phyloP scores from a whole-genome alignment of 1,284 basidiomycete genomes.

The Trichosporon faecale region DNA sequence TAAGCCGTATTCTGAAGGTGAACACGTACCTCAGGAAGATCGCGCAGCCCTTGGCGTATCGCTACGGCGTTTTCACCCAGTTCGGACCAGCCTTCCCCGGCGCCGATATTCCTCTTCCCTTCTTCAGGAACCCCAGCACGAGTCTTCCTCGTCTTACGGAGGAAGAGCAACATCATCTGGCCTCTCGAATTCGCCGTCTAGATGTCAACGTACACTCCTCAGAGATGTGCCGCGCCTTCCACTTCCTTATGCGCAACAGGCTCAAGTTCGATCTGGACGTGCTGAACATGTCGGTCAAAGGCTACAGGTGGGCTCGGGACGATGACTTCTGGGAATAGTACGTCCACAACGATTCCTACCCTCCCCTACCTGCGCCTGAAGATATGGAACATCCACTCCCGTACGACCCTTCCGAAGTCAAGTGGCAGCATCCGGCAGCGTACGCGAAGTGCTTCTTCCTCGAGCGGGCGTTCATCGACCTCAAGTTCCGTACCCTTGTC shows the following conservation, averaged over 20 bases:
- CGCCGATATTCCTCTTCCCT: too few relatives aligned
- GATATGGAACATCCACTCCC: neutral
- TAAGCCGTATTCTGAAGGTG: neutral
- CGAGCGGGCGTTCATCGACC: neutral
- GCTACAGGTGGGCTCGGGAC: neutral
- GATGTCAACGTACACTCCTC: neutral
- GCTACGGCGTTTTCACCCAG: neutral
- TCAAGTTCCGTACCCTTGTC: neutral
- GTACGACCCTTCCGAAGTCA: neutral
- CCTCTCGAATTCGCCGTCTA: neutral
- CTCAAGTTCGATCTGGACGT: neutral
- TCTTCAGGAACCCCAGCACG: too few relatives aligned
- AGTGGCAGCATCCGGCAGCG: neutral
- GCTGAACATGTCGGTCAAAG: neutral
- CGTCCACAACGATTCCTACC: neutral
- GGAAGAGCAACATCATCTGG: neutral
- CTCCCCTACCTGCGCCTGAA: neutral
- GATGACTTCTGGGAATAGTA: neutral
- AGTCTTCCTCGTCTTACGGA: neutral
- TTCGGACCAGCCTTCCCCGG: neutral
- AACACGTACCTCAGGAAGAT: neutral
- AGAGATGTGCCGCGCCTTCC: neutral
- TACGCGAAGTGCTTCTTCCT: neutral
- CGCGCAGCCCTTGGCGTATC: neutral
- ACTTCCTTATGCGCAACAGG: neutral